Conservation (phyloP, 176 grass and related monocot genomes). For the Echinochloa phyllopogon region DNA sequence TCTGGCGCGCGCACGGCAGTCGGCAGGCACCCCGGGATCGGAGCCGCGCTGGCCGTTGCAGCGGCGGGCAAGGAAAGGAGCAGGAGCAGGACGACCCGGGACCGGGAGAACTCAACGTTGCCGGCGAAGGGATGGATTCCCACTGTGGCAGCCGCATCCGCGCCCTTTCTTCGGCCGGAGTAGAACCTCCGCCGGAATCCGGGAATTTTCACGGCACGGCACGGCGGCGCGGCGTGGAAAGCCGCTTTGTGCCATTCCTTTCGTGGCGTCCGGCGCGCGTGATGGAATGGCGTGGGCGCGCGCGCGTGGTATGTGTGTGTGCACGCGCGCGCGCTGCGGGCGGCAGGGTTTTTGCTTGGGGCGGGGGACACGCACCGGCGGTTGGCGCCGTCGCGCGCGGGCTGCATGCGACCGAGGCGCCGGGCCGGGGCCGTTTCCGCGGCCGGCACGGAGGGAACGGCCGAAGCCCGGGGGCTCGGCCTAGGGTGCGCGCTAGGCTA, state of each 20-base stretch:
- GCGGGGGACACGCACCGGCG: no score
- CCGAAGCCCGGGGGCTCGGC: not conserved
- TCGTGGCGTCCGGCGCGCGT: not conserved
- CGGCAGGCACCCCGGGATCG: not conserved
- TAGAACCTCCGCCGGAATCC: slow-evolving; percentile 27
- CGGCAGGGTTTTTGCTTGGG: not conserved
- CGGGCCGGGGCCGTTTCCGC: not conserved
- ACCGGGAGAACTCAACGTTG: not conserved
- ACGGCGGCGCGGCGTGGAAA: not conserved
- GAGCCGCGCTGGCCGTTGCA: not conserved
- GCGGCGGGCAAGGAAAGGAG: not conserved
- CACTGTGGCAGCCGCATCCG: not conserved
- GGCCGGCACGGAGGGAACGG: not conserved
- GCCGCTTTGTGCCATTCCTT: slow-evolving; percentile 19
- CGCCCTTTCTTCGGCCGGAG: not conserved
- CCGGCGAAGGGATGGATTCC: not conserved
- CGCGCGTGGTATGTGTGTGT: not conserved
- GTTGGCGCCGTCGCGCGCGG: not conserved
- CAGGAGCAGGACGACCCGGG: not conserved
- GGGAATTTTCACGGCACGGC: not conserved
- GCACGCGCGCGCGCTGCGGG: not conserved
- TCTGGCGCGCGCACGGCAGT: not conserved
- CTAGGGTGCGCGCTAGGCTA: no score
- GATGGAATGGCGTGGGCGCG: not conserved
- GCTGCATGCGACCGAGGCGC: not conserved